Evolutionary conservation across 2,329 filamentous ascomycete genomes (phyloP).

Genomic region (Pseudocercospora pini-densiflorae): DNA sequence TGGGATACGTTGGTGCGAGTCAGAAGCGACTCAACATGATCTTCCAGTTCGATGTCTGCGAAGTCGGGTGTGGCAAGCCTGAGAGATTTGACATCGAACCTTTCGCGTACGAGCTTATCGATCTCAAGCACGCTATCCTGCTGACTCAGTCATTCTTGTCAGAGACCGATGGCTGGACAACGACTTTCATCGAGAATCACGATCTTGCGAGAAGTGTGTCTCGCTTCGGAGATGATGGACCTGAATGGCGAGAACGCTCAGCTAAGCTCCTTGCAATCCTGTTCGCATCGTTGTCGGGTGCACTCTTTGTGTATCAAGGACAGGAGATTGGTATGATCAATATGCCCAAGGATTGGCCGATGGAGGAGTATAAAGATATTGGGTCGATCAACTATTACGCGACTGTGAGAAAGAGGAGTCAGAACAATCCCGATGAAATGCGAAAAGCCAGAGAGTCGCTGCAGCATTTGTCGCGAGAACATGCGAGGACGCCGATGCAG

Average conservation of each 20-base stretch:
- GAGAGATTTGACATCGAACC: conserved; percentile 7
- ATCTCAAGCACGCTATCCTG: conserved; percentile 9
- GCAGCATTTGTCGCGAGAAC: conserved; percentile 16
- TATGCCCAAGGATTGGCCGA: conserved; percentile 38
- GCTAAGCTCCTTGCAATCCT: conserved; percentile 58
- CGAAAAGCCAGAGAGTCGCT: conserved; percentile 3
- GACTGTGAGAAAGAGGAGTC: conserved; percentile 41
- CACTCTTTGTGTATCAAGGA: conserved; percentile 68
- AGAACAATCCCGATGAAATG: conserved; percentile 37
- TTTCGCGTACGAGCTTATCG: conserved; percentile 5
- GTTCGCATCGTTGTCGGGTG: conserved; percentile 39
- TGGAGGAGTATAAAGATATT: conserved; percentile 49
- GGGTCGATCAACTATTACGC: conserved; percentile 57
- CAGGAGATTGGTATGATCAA: conserved; percentile 66
- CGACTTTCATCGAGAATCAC: conserved; percentile 68
- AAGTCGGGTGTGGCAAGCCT: conserved; percentile 6
- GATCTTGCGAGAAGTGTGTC: conserved; percentile 64
- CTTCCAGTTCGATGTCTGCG: conserved; percentile 50
- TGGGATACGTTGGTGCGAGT: conserved; percentile 52
- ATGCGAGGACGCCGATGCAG: conserved; percentile 69
- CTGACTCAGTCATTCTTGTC: conserved; percentile 8
- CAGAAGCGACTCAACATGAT: conserved; percentile 70
- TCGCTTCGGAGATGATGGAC: conserved; percentile 56
- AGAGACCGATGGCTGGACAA: conserved; percentile 65
- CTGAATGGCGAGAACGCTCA: conserved; percentile 52